phyloP scores from a whole-genome alignment of 73 alveolate species.

The Effrenium voratum region DNA sequence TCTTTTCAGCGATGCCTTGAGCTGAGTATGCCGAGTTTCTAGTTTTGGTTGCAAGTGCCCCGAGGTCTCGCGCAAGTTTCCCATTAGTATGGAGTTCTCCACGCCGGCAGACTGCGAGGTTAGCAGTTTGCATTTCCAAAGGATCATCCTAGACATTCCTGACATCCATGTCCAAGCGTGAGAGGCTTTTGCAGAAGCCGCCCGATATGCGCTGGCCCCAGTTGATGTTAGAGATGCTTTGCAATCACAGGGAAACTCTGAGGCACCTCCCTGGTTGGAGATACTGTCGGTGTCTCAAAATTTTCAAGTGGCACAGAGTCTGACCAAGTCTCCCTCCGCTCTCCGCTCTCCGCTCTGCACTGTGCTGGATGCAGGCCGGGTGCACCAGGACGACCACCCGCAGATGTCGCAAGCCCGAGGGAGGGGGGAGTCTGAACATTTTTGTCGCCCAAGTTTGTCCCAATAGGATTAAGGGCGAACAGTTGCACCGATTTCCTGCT shows the following conservation, averaged over 20 bases:
- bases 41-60: not conserved
- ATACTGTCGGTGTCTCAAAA: conserved; percentile 1
- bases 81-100: conserved; percentile 80
- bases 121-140: not conserved
- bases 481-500: no score
- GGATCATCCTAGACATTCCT: not conserved
- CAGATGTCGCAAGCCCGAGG: conserved; percentile 45
- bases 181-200: conserved; percentile 89
- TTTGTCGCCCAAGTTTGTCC: no score
- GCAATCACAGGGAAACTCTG: not conserved
- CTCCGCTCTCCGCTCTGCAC: not conserved
- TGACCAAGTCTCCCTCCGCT: not conserved
- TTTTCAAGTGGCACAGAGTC: not conserved
- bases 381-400: conserved; percentile 83
- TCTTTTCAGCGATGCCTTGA: conserved; percentile 32
- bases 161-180: not conserved
- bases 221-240: not conserved
- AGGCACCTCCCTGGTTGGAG: conserved; percentile 92
- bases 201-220: conserved; percentile 36
- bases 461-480: no score
- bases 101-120: conserved; percentile 71
- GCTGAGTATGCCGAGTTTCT: not conserved
- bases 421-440: no score
- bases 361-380: conserved; percentile 39
- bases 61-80: conserved; percentile 78